Base-by-base conservation (phyloP, 192 early-diverging fungal genomes). In the Geosiphon pyriformis region DNA sequence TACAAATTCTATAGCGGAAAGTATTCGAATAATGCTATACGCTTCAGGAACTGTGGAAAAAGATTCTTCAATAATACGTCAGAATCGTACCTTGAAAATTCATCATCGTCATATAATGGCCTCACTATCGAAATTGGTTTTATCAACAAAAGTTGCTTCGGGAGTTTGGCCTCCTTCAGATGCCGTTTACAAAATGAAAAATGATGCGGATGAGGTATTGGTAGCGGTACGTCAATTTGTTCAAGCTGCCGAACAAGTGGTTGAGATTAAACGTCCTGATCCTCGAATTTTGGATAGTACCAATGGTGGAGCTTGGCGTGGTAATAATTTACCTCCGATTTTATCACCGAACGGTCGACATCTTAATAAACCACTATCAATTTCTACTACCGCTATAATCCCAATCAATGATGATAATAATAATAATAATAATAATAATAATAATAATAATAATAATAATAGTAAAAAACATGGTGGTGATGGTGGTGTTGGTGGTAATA, bases 101-200 rank as follows among this genome's bases (percentile, higher is more conserved):
- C 72, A 84, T 55, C 91, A 97, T 74, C 80, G 84, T 20, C 80
- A 84, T 26, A 88, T 98, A 35, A 88, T 93, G 74, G 85, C 85
- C 20, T 78, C 88, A 3, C 70, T 96, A 15, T 92, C 92, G 11
- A 93, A 93, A 53, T 78, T 98, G 61, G 81, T 90, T 17, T 74
- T 97, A 17, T 85, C 90, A 10, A 87, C 92, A 42, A 93, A 90
- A 67, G 82, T 87, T 42, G 92, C 89, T 0, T 77, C 89, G 15
- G 88, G 88, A n/a, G 83, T 95, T 48, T 95, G 94, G 93, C 94
- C 94, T 31, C 89, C 92, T 3, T 90, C 91, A 3, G 91, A 94
- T 66, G 84, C 92, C 3, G 80, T 86, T 26, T 64, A 75, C 18
- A 90, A 88, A 15, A 88, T 96, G 77, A 81, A 88, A n/a, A 70